Base-by-base conservation (phyloP, 78 protist genomes). In the Trichosphaerium sp. region DNA sequence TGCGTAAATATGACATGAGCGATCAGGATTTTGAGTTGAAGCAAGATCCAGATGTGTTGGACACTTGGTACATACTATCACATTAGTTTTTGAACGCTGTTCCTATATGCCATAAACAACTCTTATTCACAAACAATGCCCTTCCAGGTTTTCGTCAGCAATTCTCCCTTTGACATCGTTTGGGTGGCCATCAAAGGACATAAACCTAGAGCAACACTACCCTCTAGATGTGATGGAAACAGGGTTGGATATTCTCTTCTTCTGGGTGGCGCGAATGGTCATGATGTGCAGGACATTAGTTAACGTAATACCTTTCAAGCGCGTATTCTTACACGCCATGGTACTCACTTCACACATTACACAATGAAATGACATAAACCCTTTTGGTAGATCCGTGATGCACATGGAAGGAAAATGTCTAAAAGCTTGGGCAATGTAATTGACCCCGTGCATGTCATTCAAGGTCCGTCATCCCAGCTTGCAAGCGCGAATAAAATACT, bases 181-280 rank as follows among this genome's bases (percentile, higher is more conserved):
- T 14, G 90, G 82, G 34, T 79, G 90, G 90, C 86, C 86, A n/a
- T 7, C 7, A 11, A 34, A 52, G 7, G 21, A 21, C 2, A 11
- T 28, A 26, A 91, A 84, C 61, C 3, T 82, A 0, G 18, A 69
- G 54, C 14, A 18, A 8, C 87, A 62, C 77, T 90, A 73, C 84
- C 97, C 96, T 18, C 37, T 68, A n/a, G 43, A 74, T 7, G 61
- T 90, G 5, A 43, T 93, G 69, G 97, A 93, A 67, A 93, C 97
- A 3, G 97, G 97, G 5, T 29, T 56, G 10, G 97, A 93, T 68
- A 93, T 93, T 63, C 38, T 93, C 35, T 90, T 93, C 89, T 93
- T 93, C 64, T 93, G 97, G 97, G 97, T 93, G 0, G 96, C 95
- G 2, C 48, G 97, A 35, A 93, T 93, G 97, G 89, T 81, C 5